Percentiles rank a stretch among this genome's conserved stretches.
phyloP scores from a whole-genome alignment of 164 flowering plant genomes.

The Hamamelis virginiana region DNA sequence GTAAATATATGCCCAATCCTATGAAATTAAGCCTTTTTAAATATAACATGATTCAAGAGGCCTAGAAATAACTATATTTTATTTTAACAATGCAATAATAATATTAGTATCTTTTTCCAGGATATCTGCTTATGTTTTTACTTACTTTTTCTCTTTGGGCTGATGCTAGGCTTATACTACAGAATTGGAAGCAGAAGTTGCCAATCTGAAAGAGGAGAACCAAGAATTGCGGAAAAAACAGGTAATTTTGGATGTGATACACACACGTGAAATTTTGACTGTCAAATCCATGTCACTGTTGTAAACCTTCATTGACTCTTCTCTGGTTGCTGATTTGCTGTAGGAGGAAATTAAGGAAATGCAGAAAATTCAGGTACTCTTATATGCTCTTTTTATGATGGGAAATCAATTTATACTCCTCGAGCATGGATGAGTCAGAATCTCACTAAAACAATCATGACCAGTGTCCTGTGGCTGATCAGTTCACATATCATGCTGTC shows the following conservation, averaged over 20 bases:
- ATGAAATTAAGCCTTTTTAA: neutral
- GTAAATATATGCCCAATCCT: neutral
- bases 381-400: neutral
- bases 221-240: constrained; percentile 67
- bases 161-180: constrained; percentile 79
- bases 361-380: constrained; percentile 78
- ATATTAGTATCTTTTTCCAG: neutral
- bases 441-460: neutral
- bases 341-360: constrained; percentile 69
- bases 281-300: neutral
- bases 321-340: constrained; percentile 30
- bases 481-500: too few species aligned
- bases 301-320: constrained; percentile 1
- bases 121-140: neutral
- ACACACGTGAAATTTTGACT: neutral
- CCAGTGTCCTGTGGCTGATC: too few species aligned
- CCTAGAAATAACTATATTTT: neutral
- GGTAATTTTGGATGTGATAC: constrained; percentile 34
- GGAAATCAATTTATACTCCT: neutral
- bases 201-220: constrained; percentile 83
- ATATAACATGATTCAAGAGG: neutral
- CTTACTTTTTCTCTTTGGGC: constrained; percentile 4
- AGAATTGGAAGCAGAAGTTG: constrained; percentile 93
- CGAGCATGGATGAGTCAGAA: neutral
- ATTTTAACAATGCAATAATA: constrained; percentile 2